A percentile compares a stretch with the other conserved stretches of the same genome.
Evolutionary conservation across 192 early-diverging fungal species (phyloP).

Genomic region (Mortierella alpina): DNA sequence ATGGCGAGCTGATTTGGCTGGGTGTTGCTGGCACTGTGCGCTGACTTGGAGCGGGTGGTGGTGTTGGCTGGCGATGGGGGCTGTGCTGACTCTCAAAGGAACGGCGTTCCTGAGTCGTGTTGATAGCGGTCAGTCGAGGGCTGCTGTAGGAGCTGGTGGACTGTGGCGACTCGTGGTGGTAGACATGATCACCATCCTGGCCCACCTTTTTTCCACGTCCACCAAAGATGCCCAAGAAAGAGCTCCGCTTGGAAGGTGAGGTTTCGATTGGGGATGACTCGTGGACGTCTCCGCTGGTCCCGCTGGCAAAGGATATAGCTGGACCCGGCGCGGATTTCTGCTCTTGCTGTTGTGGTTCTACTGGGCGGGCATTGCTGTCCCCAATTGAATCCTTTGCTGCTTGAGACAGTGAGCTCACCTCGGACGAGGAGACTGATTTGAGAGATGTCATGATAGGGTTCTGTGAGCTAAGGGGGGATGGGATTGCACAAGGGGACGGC

Average conservation of each 20-base stretch:
- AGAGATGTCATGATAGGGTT: neutral
- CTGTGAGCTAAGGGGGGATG: constrained; percentile 7
- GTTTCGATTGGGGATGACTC: neutral
- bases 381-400: neutral
- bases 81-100: constrained; percentile 33
- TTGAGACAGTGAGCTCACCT: neutral
- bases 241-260: constrained; percentile 22
- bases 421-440: constrained; percentile 15
- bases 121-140: constrained; percentile 6
- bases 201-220: constrained; percentile 28
- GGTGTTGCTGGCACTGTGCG: constrained; percentile 5
- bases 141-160: constrained; percentile 11
- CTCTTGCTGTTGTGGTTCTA: neutral
- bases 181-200: constrained; percentile 1
- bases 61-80: constrained; percentile 4
- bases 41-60: neutral
- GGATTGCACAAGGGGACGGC: constrained; percentile 27
- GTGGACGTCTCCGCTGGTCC: neutral
- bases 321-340: neutral
- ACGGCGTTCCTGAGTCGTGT: constrained; percentile 15
- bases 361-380: constrained; percentile 12
- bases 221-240: constrained; percentile 38
- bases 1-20: neutral
- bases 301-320: neutral
- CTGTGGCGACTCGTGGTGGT: constrained; percentile 30